Conservation (phyloP, 345 rosid species). For the Moringa oleifera region DNA sequence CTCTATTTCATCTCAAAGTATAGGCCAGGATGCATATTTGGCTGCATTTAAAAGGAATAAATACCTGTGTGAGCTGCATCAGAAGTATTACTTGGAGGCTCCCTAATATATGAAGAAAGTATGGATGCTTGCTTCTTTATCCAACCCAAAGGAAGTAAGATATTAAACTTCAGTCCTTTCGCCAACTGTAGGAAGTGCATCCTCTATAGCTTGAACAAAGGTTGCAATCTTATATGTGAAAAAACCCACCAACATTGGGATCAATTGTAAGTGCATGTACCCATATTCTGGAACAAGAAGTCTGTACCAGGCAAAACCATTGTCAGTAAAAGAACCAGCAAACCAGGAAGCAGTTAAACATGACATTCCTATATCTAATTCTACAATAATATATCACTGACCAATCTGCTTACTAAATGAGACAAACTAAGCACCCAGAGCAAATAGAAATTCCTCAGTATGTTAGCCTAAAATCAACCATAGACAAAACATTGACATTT, state of each 20-base stretch:
- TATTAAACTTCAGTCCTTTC: conserved; percentile 25
- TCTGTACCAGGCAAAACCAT: conserved; percentile 33
- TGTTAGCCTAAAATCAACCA: not conserved
- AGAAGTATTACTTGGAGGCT: not conserved
- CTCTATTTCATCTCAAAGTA: not conserved
- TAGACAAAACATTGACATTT: not conserved
- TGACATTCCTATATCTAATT: too few species aligned
- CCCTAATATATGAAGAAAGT: not conserved
- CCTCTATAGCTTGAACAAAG: conserved; percentile 79
- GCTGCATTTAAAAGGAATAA: not conserved
- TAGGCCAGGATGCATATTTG: not conserved
- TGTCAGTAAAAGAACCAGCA: conserved; percentile 5
- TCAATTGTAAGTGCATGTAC: conserved; percentile 63
- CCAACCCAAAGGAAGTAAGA: not conserved
- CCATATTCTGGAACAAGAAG: conserved; percentile 86
- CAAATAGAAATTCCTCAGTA: too few species aligned
- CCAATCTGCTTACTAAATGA: too few species aligned
- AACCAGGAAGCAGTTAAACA: not conserved
- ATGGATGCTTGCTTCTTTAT: not conserved
- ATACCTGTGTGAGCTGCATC: conserved; percentile 4
- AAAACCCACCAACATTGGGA: conserved; percentile 90
- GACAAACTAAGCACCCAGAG: too few species aligned
- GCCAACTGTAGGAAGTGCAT: conserved; percentile 38
- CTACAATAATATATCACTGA: too few species aligned
- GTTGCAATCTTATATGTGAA: conserved; percentile 94